Base-by-base conservation (phyloP, 2,329 filamentous ascomycete species). In the Aureobasidium sp. region DNA sequence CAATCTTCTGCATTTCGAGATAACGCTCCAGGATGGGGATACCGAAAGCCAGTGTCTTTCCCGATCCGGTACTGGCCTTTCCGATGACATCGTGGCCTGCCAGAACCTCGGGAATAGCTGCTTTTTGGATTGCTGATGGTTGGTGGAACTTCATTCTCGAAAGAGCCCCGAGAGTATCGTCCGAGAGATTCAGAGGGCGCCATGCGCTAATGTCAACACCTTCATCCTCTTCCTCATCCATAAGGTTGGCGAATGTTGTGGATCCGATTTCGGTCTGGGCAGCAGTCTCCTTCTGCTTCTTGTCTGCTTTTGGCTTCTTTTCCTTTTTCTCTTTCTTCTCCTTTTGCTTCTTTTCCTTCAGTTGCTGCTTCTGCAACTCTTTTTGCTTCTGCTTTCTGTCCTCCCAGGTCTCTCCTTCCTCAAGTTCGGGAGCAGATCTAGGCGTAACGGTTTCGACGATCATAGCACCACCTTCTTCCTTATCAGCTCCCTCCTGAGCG, bases 11-110 rank as follows among this genome's bases (percentile, higher is more conserved):
- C 61, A 71, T 70, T 63, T 83, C 81, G 7, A 99, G 76, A 80
- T 88, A 97, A 61, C 83, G 81, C 73, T 99, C 92, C 10, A 97
- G 79, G 61, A 99, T 94, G 0, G 94, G 94, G 65, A 99, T 91
- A 1, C 88, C 91, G 73, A 96, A 99, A 0, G 94, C 93, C 48
- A 99, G 78, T 0, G 94, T 99, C 76, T 99, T 99, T 68, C 94
- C 94, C 15, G 94, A 97, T 66, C 94, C 94, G 0, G 94, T 99
- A 11, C 93, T 88, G 2, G 94, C 94, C 76, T 99, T 99, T 45
- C 94, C 94, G 65, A 99, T 89, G 16, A 97, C 88, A 74, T 99
- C 93, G 71, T 90, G 89, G 0, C 93, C 93, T 6, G 85, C 83
- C 25, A 93, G 72, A 49, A 97, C 89, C 59, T 89, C 83, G 0